A percentile compares a stretch with the other conserved stretches of the same genome.
phyloP scores from a whole-genome alignment of 306 rosid genomes.

The Ceratonia siliqua region DNA sequence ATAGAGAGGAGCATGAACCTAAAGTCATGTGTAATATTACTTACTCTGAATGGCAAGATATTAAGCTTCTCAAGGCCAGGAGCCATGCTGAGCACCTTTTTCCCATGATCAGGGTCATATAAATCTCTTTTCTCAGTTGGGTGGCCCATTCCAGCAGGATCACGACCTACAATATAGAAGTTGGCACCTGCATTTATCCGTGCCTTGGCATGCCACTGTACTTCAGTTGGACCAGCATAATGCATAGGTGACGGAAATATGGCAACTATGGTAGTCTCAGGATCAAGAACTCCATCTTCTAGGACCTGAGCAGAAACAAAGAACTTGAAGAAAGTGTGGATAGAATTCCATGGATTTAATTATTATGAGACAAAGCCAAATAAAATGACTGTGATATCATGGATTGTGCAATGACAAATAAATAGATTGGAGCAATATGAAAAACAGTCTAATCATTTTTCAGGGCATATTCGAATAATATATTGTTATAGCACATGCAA shows the following conservation, averaged over 20 bases:
- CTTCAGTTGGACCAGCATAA: conserved; percentile 99
- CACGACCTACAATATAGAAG: conserved; percentile 98
- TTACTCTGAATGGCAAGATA: conserved; percentile 89
- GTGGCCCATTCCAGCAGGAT: conserved; percentile 98
- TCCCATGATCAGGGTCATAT: conserved; percentile 95
- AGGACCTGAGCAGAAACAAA: conserved; percentile 63
- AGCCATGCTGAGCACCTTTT: conserved; percentile 93
- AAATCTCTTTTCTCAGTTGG: conserved; percentile 93
- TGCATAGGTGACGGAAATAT: conserved; percentile 99
- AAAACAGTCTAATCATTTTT: not conserved
- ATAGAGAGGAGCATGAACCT: conserved; percentile 13
- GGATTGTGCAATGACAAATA: conserved; percentile 1
- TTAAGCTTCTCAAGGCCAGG: conserved; percentile 96
- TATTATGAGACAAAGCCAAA: not conserved
- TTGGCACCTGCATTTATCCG: conserved; percentile 95
- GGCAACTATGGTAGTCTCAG: conserved; percentile 86
- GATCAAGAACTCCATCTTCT: conserved; percentile 95
- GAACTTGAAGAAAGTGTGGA: conserved; percentile 1
- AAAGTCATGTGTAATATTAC: conserved; percentile 22
- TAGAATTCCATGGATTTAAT: not conserved
- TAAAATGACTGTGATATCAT: not conserved
- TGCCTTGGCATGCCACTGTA: conserved; percentile 99
- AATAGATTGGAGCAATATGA: not conserved
- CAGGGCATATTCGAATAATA: conserved; percentile 1
- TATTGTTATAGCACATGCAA: not conserved